These are phyloP conservation scores for Camellia granthamiana DNA, from an alignment of 148 eudicot species.

Conservation along the genomic window DNA sequence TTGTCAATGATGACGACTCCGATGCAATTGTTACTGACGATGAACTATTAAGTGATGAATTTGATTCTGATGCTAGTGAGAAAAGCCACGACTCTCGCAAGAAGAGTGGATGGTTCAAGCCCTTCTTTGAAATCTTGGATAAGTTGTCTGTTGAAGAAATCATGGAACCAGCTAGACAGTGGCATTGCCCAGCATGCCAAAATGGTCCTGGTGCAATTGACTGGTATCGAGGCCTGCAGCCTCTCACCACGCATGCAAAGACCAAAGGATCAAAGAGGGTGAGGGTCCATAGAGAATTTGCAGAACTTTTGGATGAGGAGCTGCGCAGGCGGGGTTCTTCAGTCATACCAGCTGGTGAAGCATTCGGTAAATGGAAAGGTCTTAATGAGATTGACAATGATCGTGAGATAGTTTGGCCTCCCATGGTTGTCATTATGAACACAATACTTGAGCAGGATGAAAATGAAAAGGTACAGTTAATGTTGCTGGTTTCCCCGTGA, in stretches of 20 bases:
- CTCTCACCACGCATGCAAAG: slow-evolving; percentile 59
- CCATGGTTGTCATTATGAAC: slow-evolving; percentile 76
- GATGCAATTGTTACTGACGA: slow-evolving; percentile 50
- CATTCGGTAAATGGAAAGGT: slow-evolving; percentile 61
- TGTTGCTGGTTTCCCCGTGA: background rate
- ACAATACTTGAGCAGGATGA: slow-evolving; percentile 57
- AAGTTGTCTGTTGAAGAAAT: slow-evolving; percentile 46
- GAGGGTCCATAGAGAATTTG: slow-evolving; percentile 63
- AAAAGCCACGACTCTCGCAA: slow-evolving; percentile 52
- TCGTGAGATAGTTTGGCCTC: slow-evolving; percentile 80
- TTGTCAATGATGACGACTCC: slow-evolving; percentile 30
- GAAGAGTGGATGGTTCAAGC: slow-evolving; percentile 45
- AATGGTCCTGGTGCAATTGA: slow-evolving; percentile 78
- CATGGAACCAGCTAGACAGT: slow-evolving; percentile 52
- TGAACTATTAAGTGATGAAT: slow-evolving; percentile 47
- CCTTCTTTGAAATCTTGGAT: slow-evolving; percentile 47
- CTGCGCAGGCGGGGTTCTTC: slow-evolving; percentile 58
- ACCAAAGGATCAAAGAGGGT: slow-evolving; percentile 62
- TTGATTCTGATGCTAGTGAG: slow-evolving; percentile 51
- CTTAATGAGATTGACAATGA: slow-evolving; percentile 32
- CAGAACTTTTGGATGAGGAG: slow-evolving; percentile 67
- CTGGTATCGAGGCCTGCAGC: slow-evolving; percentile 72
- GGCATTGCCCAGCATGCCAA: slow-evolving; percentile 92
- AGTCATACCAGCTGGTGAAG: slow-evolving; percentile 49
- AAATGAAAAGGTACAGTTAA: slow-evolving; percentile 46